phyloP scores from a whole-genome alignment of 805 yeast species.

The Yarrowia alimentaria region DNA sequence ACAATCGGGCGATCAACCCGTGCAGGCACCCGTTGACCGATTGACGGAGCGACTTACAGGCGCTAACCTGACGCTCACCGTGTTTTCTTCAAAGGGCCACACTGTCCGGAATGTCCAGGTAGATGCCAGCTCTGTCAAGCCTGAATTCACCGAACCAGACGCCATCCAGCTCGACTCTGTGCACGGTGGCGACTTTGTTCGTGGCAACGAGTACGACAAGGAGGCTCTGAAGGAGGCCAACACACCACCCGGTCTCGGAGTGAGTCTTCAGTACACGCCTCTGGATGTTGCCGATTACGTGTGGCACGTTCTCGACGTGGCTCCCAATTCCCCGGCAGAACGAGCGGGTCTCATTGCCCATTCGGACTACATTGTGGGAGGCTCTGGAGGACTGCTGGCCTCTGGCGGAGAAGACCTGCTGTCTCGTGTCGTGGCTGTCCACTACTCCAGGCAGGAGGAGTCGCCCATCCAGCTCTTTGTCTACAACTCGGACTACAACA shows the following conservation, averaged over 20 bases:
- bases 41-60: conserved; percentile 6
- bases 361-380: conserved; percentile 84
- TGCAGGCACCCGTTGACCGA: conserved; percentile 24
- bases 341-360: conserved; percentile 78
- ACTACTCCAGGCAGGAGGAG: conserved; percentile 28
- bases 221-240: conserved; percentile 30
- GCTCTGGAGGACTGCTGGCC: conserved; percentile 78
- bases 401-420: conserved; percentile 84
- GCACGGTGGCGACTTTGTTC: conserved; percentile 9
- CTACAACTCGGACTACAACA: conserved; percentile 83
- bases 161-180: conserved; percentile 44
- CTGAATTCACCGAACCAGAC: conserved; percentile 9
- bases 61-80: conserved; percentile 29
- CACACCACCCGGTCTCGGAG: conserved; percentile 45
- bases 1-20: conserved; percentile 4
- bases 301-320: conserved; percentile 79
- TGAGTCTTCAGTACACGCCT: conserved; percentile 72
- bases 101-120: conserved; percentile 43
- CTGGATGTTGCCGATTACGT: conserved; percentile 72
- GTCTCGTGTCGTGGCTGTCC: conserved; percentile 57
- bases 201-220: conserved; percentile 14
- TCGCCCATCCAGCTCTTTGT: conserved; percentile 57
- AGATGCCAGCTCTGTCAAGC: conserved; percentile 35
- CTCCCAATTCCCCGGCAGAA: conserved; percentile 77
- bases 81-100: conserved; percentile 34